Base-by-base conservation (phyloP, 108 stramenopile genomes). In the Cyclostephanos invisitatus region DNA sequence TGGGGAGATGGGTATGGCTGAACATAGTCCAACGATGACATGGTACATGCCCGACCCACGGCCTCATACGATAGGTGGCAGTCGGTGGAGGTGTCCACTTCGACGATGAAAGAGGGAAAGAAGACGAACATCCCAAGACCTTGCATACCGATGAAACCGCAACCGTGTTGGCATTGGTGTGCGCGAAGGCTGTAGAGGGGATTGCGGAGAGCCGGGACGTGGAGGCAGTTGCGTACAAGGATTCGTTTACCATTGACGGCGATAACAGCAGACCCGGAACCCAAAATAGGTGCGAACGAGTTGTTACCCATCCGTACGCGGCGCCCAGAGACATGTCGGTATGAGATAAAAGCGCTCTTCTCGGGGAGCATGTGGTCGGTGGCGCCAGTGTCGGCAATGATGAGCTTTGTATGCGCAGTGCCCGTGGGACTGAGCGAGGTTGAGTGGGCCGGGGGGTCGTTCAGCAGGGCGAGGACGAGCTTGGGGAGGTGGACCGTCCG, bases 351-450 rank as follows among this genome's bases (percentile, higher is more conserved):
- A 0, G 73, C 58, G 21, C 46, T 9, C 1, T 65, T 32, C 12
- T 73, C 73, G 0, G 64, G 64, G 25, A 64, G 21, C 73, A 73
- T 73, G n/a, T n/a, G n/a, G n/a, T n/a, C n/a, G n/a, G n/a, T n/a
- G n/a, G n/a, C n/a, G n/a, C n/a, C n/a, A n/a, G 63, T 46, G 25
- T 73, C 64, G 7, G 64, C 72, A 54, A 54, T 20, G 8, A 54
- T 0, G 53, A 54, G 36, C 3, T 7, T 37, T 3, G 3, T 37
- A 7, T 37, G 36, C 5, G 5, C 36, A 7, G 36, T 3, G 7
- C 7, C 5, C 5, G 36, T 7, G 36, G 36, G 7, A 7, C 3
- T 37, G 36, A 37, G 7, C 5, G 36, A 3, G 36, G 7, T 37
- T 3, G 36, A 37, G 36, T 37, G 36, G 3, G 36, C 36, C 36